Percentiles rank a stretch among this genome's conserved stretches.
phyloP scores from a whole-genome alignment of 345 rosid genomes.

The Clausena lansium region DNA sequence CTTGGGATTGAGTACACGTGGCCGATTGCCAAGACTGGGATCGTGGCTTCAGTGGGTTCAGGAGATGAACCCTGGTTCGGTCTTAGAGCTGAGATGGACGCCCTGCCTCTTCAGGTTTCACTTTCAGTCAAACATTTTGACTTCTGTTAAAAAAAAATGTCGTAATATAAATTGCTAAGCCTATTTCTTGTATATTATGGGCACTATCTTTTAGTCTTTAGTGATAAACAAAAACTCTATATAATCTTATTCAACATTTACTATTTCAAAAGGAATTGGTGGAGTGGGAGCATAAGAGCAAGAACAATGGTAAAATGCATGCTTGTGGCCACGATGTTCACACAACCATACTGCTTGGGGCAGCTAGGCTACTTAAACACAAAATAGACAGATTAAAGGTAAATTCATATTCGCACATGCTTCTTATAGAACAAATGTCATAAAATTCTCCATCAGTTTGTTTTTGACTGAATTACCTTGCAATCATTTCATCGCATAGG shows the following conservation, averaged over 20 bases:
- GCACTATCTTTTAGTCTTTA: too few relatives aligned
- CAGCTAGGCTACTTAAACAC: conserved; percentile 44
- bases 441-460: not conserved
- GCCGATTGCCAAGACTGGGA: conserved; percentile 54
- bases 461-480: not conserved
- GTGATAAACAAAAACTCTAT: too few relatives aligned
- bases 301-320: conserved; percentile 50
- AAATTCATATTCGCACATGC: not conserved
- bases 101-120: conserved; percentile 50
- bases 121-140: not conserved
- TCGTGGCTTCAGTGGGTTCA: conserved; percentile 45
- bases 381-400: conserved; percentile 37
- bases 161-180: too few relatives aligned
- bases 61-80: conserved; percentile 48
- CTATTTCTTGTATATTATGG: too few relatives aligned
- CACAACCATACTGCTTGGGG: conserved; percentile 53
- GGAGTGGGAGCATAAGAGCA: conserved; percentile 50
- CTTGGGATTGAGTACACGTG: conserved; percentile 43
- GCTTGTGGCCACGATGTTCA: conserved; percentile 62
- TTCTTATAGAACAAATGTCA: not conserved
- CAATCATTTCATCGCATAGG: conserved; percentile 20
- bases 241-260: too few relatives aligned
- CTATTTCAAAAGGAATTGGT: conserved; percentile 36
- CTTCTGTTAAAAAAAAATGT: not conserved
- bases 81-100: conserved; percentile 64